Evolutionary conservation across 2,329 filamentous ascomycete species (phyloP), one percentile per base, ranked within the genome.

Genomic region (Arthrobotrys pseudoclavata): DNA sequence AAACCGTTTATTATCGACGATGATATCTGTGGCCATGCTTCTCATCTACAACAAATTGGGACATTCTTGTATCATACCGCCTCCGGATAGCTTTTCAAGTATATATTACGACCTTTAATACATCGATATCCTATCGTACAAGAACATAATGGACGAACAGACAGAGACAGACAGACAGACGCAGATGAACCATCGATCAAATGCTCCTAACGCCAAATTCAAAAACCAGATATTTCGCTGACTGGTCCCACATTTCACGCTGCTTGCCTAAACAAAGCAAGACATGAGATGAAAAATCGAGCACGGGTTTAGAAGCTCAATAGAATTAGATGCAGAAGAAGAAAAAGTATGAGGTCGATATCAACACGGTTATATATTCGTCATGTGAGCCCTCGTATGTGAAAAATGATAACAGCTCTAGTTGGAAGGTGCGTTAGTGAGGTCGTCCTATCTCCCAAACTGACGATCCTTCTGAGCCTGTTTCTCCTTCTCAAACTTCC

Each of bases 401-500:
- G 40, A 9, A 55, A 40, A 18, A 24, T 52, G 68, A 22, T 29
- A 34, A 31, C 24, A 53, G 34, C 4, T 40, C 18, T 29, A 69
- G 26, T 2, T 75, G 72, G 24, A 79, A 71, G 55, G 45, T n/a
- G 48, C n/a, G 29, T 69, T 18, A 45, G 31, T 47, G 22, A n/a
- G 53, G 2, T 6, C 10, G 37, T 50, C 40, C 57, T 76, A 76
- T 69, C 71, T 76, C 13, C 71, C 71, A 47, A 68, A 79, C 57
- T 69, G 75, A 68, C 61, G 71, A 13, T 76, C 71, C 53, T 76
- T 76, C 63, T 72, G 74, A 7, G 81, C 79, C 20, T 79, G 80
- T 55, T 84, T 82, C 50, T 84, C 81, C 62, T 83, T 83, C 74
- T 88, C 85, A 87, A 87, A 89, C 66, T 86, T 86, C 6, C 84